phyloP scores from a whole-genome alignment of 768 basidiomycete genomes.

The Lenzites betulinus region DNA sequence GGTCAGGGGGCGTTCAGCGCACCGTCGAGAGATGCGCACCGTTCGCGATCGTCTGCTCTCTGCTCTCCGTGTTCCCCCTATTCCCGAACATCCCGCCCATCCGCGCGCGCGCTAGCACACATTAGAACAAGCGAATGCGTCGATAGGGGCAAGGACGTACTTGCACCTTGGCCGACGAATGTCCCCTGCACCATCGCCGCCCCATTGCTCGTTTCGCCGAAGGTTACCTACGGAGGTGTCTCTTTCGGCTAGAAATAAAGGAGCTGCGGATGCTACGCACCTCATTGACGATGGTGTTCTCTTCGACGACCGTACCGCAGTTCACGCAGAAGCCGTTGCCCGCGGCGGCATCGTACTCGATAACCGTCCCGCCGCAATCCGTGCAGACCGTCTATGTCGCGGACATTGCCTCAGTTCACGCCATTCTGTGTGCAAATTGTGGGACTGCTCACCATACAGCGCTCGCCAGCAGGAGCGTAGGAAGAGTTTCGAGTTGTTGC shows the following conservation, averaged over 20 bases:
- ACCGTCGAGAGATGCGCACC: conserved; percentile 49
- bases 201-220: conserved; percentile 91
- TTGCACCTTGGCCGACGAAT: conserved; percentile 88
- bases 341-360: conserved; percentile 82
- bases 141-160: conserved; percentile 48
- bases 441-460: too few relatives aligned
- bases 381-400: conserved; percentile 53
- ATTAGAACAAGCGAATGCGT: not conserved
- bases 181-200: conserved; percentile 96
- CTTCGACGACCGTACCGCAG: conserved; percentile 90
- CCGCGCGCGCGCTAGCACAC: conserved; percentile 66
- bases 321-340: conserved; percentile 84
- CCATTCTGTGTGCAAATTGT: too few relatives aligned
- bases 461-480: too few relatives aligned
- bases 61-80: conserved; percentile 75
- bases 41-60: conserved; percentile 90
- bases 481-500: too few relatives aligned
- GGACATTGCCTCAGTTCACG: too few relatives aligned
- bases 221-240: conserved; percentile 53
- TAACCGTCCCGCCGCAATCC: conserved; percentile 81
- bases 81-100: conserved; percentile 84
- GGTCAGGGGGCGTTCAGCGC: not conserved
- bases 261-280: conserved; percentile 12
- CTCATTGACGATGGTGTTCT: conserved; percentile 92
- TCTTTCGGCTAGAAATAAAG: not conserved